phyloP scores from a whole-genome alignment of 2,329 filamentous ascomycete genomes.

The Boeremia exigua region DNA sequence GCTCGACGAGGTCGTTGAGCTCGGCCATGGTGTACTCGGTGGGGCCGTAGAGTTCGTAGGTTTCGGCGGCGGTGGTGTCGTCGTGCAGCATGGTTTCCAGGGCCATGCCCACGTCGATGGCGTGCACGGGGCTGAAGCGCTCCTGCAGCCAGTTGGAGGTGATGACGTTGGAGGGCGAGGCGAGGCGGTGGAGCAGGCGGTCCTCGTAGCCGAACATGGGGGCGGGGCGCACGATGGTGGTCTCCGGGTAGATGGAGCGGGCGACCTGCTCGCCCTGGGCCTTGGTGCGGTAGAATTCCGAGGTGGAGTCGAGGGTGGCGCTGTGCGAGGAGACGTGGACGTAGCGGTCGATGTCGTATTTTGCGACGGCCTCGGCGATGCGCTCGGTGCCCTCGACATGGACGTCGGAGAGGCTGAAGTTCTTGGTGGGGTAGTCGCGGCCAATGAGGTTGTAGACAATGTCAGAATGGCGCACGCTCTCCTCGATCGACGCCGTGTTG shows the following conservation, averaged over 20 bases:
- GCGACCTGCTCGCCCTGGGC: constrained; percentile 83
- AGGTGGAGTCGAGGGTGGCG: constrained; percentile 77
- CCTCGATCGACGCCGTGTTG: constrained; percentile 95
- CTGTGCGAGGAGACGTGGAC: constrained; percentile 98
- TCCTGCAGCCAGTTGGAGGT: constrained; percentile 94
- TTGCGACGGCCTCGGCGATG: constrained; percentile 91
- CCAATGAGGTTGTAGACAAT: constrained; percentile 97
- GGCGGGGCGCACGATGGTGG: constrained; percentile 92
- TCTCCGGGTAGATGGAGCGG: constrained; percentile 91
- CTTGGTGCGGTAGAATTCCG: constrained; percentile 93
- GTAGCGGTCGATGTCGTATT: constrained; percentile 97
- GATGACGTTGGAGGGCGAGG: constrained; percentile 78
- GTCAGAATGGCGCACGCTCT: constrained; percentile 95
- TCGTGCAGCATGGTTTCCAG: constrained; percentile 91
- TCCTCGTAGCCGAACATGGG: constrained; percentile 97
- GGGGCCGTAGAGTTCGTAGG: constrained; percentile 92
- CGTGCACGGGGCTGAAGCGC: constrained; percentile 89
- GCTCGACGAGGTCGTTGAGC: constrained; percentile 86
- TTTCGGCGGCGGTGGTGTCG: constrained; percentile 87
- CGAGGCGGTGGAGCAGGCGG: constrained; percentile 84
- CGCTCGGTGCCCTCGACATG: constrained; percentile 91
- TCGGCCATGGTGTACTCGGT: constrained; percentile 89
- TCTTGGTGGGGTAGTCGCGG: constrained; percentile 96
- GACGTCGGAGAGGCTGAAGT: constrained; percentile 91
- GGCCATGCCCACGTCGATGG: constrained; percentile 86